Conservation (phyloP, 208 protist species). For the Trypanosoma avium region DNA sequence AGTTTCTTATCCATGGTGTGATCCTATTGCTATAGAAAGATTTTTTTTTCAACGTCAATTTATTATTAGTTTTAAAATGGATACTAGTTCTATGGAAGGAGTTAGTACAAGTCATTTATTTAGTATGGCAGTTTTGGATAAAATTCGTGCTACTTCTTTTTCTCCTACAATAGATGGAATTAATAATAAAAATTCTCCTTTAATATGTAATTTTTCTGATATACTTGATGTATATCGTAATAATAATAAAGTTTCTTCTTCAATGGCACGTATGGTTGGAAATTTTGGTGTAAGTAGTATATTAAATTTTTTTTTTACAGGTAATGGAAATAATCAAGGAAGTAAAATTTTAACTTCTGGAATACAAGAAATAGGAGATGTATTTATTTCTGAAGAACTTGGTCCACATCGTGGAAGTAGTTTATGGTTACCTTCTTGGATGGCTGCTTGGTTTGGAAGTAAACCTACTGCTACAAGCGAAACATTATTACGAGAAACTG, state of each 20-base stretch:
- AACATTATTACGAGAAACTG: slow-evolving; percentile 1
- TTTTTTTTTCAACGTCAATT: slow-evolving; percentile 34
- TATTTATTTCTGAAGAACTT: slow-evolving; percentile 27
- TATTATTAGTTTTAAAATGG: slow-evolving; percentile 21
- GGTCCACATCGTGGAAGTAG: slow-evolving; percentile 19
- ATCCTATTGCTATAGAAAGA: slow-evolving; percentile 20
- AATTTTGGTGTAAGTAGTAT: background rate
- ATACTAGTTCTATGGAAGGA: background rate
- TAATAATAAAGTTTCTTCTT: background rate
- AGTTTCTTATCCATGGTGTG: slow-evolving; percentile 20
- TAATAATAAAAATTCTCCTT: background rate
- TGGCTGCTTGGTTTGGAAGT: slow-evolving; percentile 26
- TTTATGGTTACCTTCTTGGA: slow-evolving; percentile 24
- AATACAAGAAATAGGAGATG: background rate
- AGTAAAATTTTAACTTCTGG: background rate
- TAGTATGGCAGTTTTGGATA: slow-evolving; percentile 20
- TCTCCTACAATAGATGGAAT: slow-evolving; percentile 1
- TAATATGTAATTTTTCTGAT: slow-evolving; percentile 10
- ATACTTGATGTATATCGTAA: background rate
- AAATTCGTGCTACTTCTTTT: slow-evolving; percentile 34
- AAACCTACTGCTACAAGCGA: slow-evolving; percentile 19
- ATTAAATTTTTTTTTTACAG: slow-evolving; percentile 2
- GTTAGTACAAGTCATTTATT: slow-evolving; percentile 26
- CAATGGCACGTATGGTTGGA: background rate
- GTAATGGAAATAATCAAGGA: background rate